Evolutionary conservation across 768 basidiomycete genomes (phyloP), one percentile per base, ranked within the genome.

Genomic region (Rhizopogon vesiculosus): DNA sequence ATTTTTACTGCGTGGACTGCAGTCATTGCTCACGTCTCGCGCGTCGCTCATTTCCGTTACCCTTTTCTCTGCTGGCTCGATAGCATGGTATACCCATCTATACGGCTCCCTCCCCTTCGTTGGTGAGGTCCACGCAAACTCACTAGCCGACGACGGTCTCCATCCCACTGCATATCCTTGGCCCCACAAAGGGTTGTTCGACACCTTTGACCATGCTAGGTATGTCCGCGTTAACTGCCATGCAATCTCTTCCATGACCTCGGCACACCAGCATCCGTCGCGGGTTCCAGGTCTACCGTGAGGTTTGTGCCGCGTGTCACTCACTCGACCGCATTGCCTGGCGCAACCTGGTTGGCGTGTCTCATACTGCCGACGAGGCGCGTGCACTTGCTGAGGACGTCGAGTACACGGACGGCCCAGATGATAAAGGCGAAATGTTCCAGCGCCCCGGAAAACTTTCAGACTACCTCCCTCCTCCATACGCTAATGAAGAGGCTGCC

Each of bases 311-410:
- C 15, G 93, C 97, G 10, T 99, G 97, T 74, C 97, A 99, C 73
- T 99, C 97, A 35, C 86, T 99, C 54, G 93, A 99, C 78, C 93
- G 97, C 64, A 95, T 99, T 68, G 97, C 97, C 56, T 99, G 97
- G 97, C 92, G 97, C 70, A 99, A 98, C 78, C 79, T 99, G 56
- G 97, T 99, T 61, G 97, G 94, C 67, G 93, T 98, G 54, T 97
- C 94, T 29, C 97, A 99, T 76, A 92, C 89, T 63, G 96, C 79
- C 42, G 90, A 93, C 61, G 95, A 99, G 75, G 79, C 79, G 53
- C 89, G 91, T 72, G 77, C 79, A 2, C 84, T 98, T 88, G 97
- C 97, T 9, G 97, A 97, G 75, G 96, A 98, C 66, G 78, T 94
- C 56, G 97, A 99, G 73, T 99, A 98, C 74, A 81, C 84, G 66